Percentiles rank a stretch among this genome's conserved stretches.
Evolutionary conservation across 2,329 filamentous ascomycete genomes (phyloP).

Genomic region (Xylariaceae sp.): DNA sequence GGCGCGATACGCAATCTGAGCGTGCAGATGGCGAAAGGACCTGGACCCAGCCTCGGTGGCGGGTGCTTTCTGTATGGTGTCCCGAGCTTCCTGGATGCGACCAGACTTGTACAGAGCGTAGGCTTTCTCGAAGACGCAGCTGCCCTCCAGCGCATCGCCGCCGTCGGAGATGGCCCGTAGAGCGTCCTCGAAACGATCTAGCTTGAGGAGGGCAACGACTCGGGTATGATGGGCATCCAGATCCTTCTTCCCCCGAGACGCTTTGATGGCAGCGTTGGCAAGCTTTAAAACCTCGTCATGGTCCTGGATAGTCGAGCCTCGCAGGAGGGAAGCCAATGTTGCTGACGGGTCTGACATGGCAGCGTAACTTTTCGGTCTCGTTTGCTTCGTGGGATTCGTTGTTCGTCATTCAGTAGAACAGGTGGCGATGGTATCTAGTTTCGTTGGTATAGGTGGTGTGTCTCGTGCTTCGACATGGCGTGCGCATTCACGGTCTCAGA

Average conservation of each 20-base stretch:
- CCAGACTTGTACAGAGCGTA: slow-evolving; percentile 83
- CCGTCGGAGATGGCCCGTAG: slow-evolving; percentile 61
- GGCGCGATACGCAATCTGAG: slow-evolving; percentile 66
- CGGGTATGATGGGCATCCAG: slow-evolving; percentile 61
- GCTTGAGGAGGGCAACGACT: slow-evolving; percentile 69
- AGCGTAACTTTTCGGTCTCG: too few relatives aligned
- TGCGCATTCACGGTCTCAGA: too few relatives aligned
- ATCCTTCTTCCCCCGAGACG: slow-evolving; percentile 52
- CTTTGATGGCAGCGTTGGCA: slow-evolving; percentile 56
- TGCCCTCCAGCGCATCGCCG: slow-evolving; percentile 53
- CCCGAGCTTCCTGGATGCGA: slow-evolving; percentile 58
- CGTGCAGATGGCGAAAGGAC: slow-evolving; percentile 48
- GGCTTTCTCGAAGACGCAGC: slow-evolving; percentile 63
- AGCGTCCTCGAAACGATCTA: slow-evolving; percentile 77
- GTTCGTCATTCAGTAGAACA: too few relatives aligned
- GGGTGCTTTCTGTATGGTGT: slow-evolving; percentile 32
- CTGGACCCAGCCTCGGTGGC: slow-evolving; percentile 25
- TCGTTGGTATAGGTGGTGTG: too few relatives aligned
- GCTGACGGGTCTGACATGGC: slow-evolving; percentile 42
- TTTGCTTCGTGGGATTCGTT: too few relatives aligned
- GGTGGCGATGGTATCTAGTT: too few relatives aligned
- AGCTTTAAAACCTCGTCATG: slow-evolving; percentile 67
- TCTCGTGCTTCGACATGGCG: too few relatives aligned
- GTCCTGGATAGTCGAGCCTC: slow-evolving; percentile 55
- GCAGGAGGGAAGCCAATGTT: slow-evolving; percentile 49